Base-by-base conservation (phyloP, 768 basidiomycete species). In the Punctularia strigosozonata region DNA sequence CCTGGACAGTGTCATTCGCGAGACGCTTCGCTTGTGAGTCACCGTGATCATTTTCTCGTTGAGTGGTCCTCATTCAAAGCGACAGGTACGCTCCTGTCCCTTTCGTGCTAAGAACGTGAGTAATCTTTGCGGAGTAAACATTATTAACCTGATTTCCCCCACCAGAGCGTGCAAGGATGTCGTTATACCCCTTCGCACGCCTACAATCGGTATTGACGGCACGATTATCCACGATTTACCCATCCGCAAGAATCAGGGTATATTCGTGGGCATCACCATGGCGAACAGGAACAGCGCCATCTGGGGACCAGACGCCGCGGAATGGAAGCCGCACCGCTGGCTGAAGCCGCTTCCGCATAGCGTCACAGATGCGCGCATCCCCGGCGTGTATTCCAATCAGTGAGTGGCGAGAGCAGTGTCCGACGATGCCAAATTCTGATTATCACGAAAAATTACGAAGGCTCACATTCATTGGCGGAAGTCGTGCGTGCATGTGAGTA, bases 61-160 rank as follows among this genome's bases (percentile, higher is more conserved):
- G 8, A 12, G 18, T 13, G 18, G 18, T n/a, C n/a, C n/a, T n/a
- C n/a, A n/a, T n/a, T n/a, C n/a, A n/a, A n/a, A n/a, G n/a, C n/a
- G n/a, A n/a, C 30, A 66, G 66, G 36, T 64, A 66, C 43, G 65
- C 68, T 10, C 67, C 68, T 1, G 65, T 68, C 6, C 64, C 67
- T 10, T 68, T 68, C 40, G 65, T 68, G 4, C 59, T 64, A 13
- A 56, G 67, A 36, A 64, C 58, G 66, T 68, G 46, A 50, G 66
- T 53, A 6, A 8, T 12, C 33, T 34, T 8, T 28, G 10, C 26
- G 15, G 26, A 28, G n/a, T n/a, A n/a, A n/a, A n/a, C n/a, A n/a
- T n/a, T n/a, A n/a, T n/a, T n/a, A n/a, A n/a, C n/a, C n/a, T n/a
- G n/a, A n/a, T n/a, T n/a, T n/a, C n/a, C n/a, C n/a, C n/a, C n/a